phyloP scores from a whole-genome alignment of 148 eudicot genomes.

The Vaccinium corymbosum region DNA sequence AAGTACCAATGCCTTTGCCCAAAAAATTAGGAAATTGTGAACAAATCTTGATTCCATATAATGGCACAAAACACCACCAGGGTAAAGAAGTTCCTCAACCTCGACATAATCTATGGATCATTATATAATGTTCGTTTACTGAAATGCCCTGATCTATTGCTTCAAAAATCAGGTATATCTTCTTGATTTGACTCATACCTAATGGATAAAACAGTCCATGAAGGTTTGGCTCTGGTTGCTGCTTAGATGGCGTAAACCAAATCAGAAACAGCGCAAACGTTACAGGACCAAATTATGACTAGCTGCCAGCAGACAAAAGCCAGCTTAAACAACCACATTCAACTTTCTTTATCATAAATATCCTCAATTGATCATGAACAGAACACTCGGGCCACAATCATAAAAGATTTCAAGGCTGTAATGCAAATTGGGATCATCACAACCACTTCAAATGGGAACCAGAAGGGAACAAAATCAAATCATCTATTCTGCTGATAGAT shows the following conservation, averaged over 20 bases:
- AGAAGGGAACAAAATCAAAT: neutral
- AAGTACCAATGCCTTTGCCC: no score
- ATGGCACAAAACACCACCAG: no score
- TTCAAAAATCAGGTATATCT: neutral
- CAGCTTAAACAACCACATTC: neutral
- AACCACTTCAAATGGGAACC: neutral
- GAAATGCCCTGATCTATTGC: no score
- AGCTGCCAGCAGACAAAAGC: neutral
- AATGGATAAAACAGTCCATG: neutral
- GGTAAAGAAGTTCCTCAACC: no score
- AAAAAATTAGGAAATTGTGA: no score
- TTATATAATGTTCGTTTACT: no score
- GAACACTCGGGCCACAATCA: neutral
- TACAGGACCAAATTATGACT: neutral
- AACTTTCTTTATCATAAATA: neutral
- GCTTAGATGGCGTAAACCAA: neutral
- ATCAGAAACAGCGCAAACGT: neutral
- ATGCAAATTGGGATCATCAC: neutral
- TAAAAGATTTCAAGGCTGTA: neutral
- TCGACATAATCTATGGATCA: no score
- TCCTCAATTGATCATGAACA: neutral
- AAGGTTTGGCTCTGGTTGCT: neutral
- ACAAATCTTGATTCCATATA: no score
- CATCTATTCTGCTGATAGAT: neutral
- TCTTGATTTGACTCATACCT: neutral